Percentiles rank a stretch among this genome's conserved stretches.
Conservation (phyloP, 192 early-diverging fungal genomes). For the Mortierella antarctica region DNA sequence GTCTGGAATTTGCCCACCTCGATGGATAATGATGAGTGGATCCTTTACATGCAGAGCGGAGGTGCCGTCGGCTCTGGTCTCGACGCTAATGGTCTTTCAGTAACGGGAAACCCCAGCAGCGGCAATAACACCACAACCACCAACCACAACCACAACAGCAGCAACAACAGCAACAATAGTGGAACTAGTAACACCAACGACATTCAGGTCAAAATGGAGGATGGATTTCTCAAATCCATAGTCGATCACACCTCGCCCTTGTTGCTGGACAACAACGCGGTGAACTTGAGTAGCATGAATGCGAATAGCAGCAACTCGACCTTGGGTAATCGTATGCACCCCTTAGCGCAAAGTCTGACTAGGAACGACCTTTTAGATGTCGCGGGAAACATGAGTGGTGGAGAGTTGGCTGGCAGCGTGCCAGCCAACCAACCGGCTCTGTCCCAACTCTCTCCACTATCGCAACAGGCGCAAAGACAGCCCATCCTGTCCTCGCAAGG, state of each 20-base stretch:
- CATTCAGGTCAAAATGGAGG: slow-evolving; percentile 2
- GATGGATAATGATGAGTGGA: slow-evolving; percentile 47
- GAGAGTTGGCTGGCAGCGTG: background rate
- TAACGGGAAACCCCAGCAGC: slow-evolving; percentile 3
- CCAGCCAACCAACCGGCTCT: background rate
- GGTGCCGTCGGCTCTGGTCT: slow-evolving; percentile 3
- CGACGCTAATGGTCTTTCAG: background rate
- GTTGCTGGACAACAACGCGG: slow-evolving; percentile 27
- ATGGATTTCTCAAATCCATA: background rate
- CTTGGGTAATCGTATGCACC: slow-evolving; percentile 10
- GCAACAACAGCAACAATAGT: background rate
- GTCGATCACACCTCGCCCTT: slow-evolving; percentile 3
- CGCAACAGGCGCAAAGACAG: slow-evolving; percentile 1
- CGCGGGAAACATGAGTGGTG: background rate
- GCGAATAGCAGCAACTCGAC: background rate
- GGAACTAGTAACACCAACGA: background rate
- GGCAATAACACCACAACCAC: slow-evolving; percentile 3
- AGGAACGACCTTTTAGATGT: slow-evolving; percentile 16
- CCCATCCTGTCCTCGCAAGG: slow-evolving; percentile 23
- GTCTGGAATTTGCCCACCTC: slow-evolving; percentile 41
- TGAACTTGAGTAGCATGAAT: slow-evolving; percentile 4
- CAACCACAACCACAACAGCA: slow-evolving; percentile 5
- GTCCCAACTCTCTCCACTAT: no score
- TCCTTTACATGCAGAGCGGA: slow-evolving; percentile 44
- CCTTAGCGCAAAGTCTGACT: slow-evolving; percentile 36